phyloP scores from a whole-genome alignment of 2,329 filamentous ascomycete species.

The Penicillium capsulatum region DNA sequence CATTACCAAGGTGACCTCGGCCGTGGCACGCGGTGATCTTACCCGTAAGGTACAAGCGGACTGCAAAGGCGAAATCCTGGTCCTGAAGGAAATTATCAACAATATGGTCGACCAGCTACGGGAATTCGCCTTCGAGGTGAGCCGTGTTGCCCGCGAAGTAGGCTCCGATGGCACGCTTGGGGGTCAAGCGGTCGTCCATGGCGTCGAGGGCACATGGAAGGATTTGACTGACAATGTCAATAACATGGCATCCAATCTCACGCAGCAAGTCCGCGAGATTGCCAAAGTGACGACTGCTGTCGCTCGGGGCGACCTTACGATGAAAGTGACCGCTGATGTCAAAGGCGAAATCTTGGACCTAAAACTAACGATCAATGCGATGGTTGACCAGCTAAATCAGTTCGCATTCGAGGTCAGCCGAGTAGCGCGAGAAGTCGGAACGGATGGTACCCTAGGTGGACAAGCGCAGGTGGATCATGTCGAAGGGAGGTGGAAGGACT shows the following conservation, averaged over 20 bases:
- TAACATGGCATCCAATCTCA: conserved; percentile 94
- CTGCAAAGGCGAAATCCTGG: conserved; percentile 81
- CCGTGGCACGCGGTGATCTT: conserved; percentile 72
- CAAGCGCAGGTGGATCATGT: conserved; percentile 59
- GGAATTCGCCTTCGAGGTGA: conserved; percentile 91
- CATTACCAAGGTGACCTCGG: conserved; percentile 73
- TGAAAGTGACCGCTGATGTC: conserved; percentile 88
- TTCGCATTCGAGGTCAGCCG: conserved; percentile 61
- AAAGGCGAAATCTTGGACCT: conserved; percentile 87
- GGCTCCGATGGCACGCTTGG: conserved; percentile 88
- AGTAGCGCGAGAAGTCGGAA: conserved; percentile 58
- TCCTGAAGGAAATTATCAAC: conserved; percentile 94
- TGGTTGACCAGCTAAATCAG: conserved; percentile 58
- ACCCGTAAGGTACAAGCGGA: conserved; percentile 92
- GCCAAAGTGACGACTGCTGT: conserved; percentile 92
- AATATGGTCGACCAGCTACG: conserved; percentile 95
- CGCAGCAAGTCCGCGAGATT: conserved; percentile 92
- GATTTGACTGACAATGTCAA: conserved; percentile 91
- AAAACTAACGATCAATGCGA: conserved; percentile 74
- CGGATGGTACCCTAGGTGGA: conserved; percentile 56
- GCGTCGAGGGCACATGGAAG: conserved; percentile 92
- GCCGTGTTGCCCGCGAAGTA: conserved; percentile 87
- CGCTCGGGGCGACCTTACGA: conserved; percentile 82
- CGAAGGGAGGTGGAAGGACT: conserved; percentile 59
- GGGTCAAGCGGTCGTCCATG: conserved; percentile 87